Conservation (phyloP, 2,329 filamentous ascomycete species). For the Verticillium dahliae region DNA sequence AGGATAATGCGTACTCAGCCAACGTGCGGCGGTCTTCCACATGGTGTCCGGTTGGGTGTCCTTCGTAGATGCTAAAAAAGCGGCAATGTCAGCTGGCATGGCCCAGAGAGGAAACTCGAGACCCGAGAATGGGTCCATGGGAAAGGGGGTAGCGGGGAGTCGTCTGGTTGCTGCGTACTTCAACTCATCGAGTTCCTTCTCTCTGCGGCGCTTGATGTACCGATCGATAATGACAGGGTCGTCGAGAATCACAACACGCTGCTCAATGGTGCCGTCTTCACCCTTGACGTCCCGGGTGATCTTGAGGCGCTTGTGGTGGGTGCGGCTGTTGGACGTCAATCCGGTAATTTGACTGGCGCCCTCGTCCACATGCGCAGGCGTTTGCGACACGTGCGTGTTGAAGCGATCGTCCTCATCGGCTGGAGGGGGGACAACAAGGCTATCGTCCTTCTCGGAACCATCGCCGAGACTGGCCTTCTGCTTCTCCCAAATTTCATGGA, state of each 20-base stretch:
- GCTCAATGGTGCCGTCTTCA: conserved; percentile 45
- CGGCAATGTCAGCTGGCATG: conserved; percentile 10
- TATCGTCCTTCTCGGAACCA: conserved; percentile 58
- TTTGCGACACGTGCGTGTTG: conserved; percentile 63
- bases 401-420: conserved; percentile 62
- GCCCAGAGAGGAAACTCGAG: conserved; percentile 9
- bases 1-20: conserved; percentile 10
- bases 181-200: conserved; percentile 56
- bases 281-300: conserved; percentile 60
- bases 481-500: conserved; percentile 85
- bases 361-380: conserved; percentile 66
- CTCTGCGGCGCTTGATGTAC: conserved; percentile 73
- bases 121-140: conserved; percentile 5
- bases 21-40: conserved; percentile 11
- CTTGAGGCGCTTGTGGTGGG: conserved; percentile 58
- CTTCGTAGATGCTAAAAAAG: conserved; percentile 14
- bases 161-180: conserved; percentile 8
- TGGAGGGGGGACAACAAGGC: conserved; percentile 46
- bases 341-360: conserved; percentile 73
- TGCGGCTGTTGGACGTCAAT: conserved; percentile 60
- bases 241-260: conserved; percentile 62
- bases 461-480: conserved; percentile 77
- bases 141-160: conserved; percentile 1
- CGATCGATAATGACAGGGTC: conserved; percentile 84
- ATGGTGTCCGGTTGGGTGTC: conserved; percentile 10